These are phyloP conservation scores for Hirschfeldia incana DNA, from an alignment of 345 rosid species.

Conservation along the genomic window DNA sequence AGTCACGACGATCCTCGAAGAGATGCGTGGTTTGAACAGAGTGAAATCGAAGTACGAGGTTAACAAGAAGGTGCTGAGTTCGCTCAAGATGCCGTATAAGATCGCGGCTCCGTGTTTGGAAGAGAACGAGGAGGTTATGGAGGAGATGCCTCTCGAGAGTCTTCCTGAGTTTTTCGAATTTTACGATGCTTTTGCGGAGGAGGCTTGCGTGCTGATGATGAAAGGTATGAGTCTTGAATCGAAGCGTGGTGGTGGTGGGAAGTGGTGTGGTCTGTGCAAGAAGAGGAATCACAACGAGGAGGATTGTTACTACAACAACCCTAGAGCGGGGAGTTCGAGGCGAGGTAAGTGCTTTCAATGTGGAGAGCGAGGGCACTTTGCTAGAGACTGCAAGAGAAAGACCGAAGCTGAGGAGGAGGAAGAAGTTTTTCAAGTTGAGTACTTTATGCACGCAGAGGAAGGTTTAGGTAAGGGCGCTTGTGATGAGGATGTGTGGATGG, in stretches of 20 bases:
- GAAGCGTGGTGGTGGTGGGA: not conserved
- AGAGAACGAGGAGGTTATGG: not conserved
- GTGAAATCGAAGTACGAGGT: not conserved
- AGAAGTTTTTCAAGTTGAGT: not conserved
- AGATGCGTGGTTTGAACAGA: not conserved
- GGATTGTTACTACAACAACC: not conserved
- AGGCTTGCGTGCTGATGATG: not conserved
- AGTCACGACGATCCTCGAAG: not conserved
- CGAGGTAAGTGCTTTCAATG: not conserved
- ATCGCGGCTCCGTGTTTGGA: not conserved
- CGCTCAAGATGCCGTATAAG: not conserved
- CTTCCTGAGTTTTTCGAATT: not conserved
- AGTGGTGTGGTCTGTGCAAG: conserved; percentile 10
- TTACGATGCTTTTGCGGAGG: not conserved
- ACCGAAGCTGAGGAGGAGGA: not conserved
- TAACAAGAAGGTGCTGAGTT: not conserved
- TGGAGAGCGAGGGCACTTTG: not conserved
- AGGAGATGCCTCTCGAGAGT: not conserved
- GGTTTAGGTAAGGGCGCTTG: not conserved
- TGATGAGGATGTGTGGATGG: conserved; percentile 2
- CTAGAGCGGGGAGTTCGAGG: not conserved
- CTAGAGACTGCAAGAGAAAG: conserved; percentile 18
- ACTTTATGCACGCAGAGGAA: not conserved
- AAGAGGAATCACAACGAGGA: conserved; percentile 1
- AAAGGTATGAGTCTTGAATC: not conserved